A percentile compares a stretch with the other conserved stretches of the same genome.
Evolutionary conservation across 2,329 filamentous ascomycete species (phyloP).

Genomic region (Verticillium nonalfalfae): DNA sequence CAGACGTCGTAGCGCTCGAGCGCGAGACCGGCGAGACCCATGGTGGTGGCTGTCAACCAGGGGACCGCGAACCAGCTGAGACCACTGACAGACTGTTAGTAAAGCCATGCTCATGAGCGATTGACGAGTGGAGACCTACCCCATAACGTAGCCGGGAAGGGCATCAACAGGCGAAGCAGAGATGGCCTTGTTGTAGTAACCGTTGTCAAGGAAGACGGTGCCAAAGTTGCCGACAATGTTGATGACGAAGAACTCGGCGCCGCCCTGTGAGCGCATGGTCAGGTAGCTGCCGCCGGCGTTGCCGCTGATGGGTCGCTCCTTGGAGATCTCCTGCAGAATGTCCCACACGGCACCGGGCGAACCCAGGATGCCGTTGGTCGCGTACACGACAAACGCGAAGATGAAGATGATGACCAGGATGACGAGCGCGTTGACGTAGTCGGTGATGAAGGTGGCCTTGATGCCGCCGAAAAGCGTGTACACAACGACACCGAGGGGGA

Average conservation of each 20-base stretch:
- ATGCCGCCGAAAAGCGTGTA: conserved; percentile 77
- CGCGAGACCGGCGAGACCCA: conserved; percentile 76
- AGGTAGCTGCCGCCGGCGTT: conserved; percentile 79
- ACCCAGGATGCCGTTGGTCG: conserved; percentile 64
- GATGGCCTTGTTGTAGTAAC: conserved; percentile 92
- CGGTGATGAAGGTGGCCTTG: conserved; percentile 82
- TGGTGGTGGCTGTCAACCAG: conserved; percentile 81
- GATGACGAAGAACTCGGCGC: conserved; percentile 86
- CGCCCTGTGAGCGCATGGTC: conserved; percentile 77
- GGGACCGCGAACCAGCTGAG: conserved; percentile 91
- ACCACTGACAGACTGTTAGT: conserved; percentile 31
- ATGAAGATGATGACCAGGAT: conserved; percentile 79
- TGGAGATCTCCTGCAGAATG: conserved; percentile 61
- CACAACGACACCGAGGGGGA: conserved; percentile 68
- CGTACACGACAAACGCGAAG: conserved; percentile 78
- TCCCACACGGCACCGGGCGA: conserved; percentile 76
- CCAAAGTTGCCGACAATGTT: conserved; percentile 80
- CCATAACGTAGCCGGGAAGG: conserved; percentile 81
- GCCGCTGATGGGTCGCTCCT: conserved; percentile 67
- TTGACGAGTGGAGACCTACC: conserved; percentile 21
- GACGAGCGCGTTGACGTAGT: conserved; percentile 82
- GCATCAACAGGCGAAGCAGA: conserved; percentile 80
- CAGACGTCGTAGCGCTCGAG: conserved; percentile 68
- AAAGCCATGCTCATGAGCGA: too few relatives aligned
- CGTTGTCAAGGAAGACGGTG: conserved; percentile 80